These are phyloP conservation scores for Setaria italica DNA, from an alignment of 202 grass and related monocot genomes.

Conservation along the genomic window DNA sequence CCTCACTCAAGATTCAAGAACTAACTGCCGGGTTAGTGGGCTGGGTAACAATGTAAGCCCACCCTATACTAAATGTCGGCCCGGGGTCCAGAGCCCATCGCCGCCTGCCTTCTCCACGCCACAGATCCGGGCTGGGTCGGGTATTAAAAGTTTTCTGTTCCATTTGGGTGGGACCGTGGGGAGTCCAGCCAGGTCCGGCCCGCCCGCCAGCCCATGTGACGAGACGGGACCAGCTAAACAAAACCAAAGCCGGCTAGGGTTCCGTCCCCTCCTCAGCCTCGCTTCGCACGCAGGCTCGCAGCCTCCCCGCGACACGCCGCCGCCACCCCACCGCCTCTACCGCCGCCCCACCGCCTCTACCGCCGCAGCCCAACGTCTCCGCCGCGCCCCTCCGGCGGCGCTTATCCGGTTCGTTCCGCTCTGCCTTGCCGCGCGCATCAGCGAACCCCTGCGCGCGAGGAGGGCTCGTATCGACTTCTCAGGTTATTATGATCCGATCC, in stretches of 20 bases:
- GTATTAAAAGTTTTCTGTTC: neutral
- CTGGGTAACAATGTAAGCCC: neutral
- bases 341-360: neutral
- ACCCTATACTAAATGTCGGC: neutral
- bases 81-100: neutral
- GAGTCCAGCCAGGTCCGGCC: neutral
- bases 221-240: neutral
- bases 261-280: neutral
- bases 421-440: neutral
- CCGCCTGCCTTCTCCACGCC: neutral
- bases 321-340: neutral
- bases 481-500: constrained; percentile 8
- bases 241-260: neutral
- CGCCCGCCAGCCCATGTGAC: neutral
- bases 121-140: neutral
- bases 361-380: neutral
- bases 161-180: neutral
- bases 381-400: neutral
- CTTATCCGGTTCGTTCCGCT: neutral
- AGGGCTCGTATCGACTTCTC: constrained; percentile 8
- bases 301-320: neutral
- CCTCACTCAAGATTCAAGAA: too few species aligned
- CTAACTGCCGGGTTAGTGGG: too few species aligned
- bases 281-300: constrained; percentile 25
- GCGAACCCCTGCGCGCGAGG: neutral